phyloP scores from a whole-genome alignment of 495 filamentous ascomycete species.

The Aspergillus cristatus region DNA sequence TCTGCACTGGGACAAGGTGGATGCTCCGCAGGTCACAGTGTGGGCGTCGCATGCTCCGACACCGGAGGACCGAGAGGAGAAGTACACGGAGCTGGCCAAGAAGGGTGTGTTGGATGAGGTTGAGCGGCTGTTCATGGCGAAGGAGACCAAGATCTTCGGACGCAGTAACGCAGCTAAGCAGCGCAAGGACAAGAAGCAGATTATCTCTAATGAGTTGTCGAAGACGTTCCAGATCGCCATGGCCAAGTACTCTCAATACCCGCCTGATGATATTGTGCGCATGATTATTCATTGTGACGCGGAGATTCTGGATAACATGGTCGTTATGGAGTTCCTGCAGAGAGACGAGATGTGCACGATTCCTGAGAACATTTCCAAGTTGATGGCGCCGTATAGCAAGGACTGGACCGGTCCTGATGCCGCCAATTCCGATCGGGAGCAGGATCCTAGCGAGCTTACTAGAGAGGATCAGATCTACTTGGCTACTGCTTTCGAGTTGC shows the following conservation, averaged over 20 bases:
- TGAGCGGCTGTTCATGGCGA: constrained; percentile 93
- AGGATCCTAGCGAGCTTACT: constrained; percentile 81
- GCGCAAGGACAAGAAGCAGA: constrained; percentile 92
- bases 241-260: constrained; percentile 73
- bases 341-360: constrained; percentile 87
- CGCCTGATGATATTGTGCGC: constrained; percentile 73
- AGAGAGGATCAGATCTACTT: constrained; percentile 93
- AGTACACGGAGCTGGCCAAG: constrained; percentile 82
- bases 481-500: constrained; percentile 85
- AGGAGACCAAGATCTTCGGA: constrained; percentile 82
- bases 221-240: constrained; percentile 91
- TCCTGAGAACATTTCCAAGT: constrained; percentile 80
- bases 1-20: constrained; percentile 98
- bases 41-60: constrained; percentile 86
- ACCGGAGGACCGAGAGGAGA: constrained; percentile 77
- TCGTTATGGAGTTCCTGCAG: constrained; percentile 96
- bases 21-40: constrained; percentile 85
- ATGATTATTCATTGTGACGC: constrained; percentile 94
- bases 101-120: constrained; percentile 96
- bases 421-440: constrained; percentile 66
- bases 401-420: constrained; percentile 94
- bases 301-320: constrained; percentile 81
- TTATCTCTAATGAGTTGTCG: constrained; percentile 85
- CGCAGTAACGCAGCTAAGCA: constrained; percentile 53
- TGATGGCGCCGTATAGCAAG: constrained; percentile 88